These are phyloP conservation scores for Pleodorina starrii DNA, from an alignment of 139 green algal species.

Conservation along the genomic window DNA sequence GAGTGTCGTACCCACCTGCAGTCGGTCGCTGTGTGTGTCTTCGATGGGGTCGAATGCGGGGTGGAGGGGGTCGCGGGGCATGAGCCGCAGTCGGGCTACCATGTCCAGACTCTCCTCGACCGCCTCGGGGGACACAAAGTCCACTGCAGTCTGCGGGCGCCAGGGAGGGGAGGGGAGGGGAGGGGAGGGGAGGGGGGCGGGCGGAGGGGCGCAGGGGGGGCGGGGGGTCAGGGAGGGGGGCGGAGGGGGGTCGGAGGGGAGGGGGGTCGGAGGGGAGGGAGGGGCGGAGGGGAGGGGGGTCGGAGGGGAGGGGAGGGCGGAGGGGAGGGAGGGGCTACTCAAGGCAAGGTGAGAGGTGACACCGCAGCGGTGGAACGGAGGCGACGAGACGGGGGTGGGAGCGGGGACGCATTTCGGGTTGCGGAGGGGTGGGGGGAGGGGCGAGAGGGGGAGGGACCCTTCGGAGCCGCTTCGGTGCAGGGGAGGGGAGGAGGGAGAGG, in stretches of 20 bases:
- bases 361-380: too few species aligned
- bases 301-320: too few species aligned
- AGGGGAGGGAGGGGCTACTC: not conserved
- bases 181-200: too few species aligned
- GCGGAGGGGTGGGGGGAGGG: too few species aligned
- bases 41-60: not conserved
- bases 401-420: too few species aligned
- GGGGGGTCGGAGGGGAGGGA: not conserved
- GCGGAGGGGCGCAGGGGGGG: too few species aligned
- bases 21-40: constrained; percentile 2
- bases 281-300: too few species aligned
- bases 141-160: constrained; percentile 65
- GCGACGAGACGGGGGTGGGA: too few species aligned
- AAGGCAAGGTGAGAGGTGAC: too few species aligned
- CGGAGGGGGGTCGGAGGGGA: too few species aligned
- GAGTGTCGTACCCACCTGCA: not conserved
- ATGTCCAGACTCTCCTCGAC: constrained; percentile 61
- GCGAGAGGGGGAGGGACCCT: not conserved
- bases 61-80: not conserved
- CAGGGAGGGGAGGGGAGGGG: too few species aligned
- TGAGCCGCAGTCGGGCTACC: constrained; percentile 12
- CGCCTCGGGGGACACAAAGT: constrained; percentile 91
- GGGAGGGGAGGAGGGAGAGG: not conserved
- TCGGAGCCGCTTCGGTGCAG: not conserved
- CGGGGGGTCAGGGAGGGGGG: too few species aligned